Evolutionary conservation across 352 stramenopile genomes (phyloP).

Genomic region (Phytophthora colocasiae): DNA sequence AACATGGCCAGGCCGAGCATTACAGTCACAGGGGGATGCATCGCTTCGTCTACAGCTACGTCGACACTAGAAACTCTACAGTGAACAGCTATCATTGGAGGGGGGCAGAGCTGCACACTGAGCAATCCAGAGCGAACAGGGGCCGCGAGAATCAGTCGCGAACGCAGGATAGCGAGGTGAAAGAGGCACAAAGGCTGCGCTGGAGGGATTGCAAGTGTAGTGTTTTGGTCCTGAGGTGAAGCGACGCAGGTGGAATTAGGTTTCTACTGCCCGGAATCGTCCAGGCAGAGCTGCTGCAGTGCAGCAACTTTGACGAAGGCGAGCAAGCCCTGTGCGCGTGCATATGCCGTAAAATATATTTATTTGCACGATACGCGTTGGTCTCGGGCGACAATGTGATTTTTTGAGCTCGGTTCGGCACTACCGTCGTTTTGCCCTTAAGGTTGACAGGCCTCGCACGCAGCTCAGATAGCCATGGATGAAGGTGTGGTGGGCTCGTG

Average conservation of each 20-base stretch:
- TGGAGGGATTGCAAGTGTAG: too few relatives aligned
- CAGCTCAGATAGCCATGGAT: too few relatives aligned
- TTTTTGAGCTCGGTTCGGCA: too few relatives aligned
- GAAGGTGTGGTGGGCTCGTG: too few relatives aligned
- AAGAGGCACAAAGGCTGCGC: too few relatives aligned
- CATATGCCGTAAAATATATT: slow-evolving; percentile 1
- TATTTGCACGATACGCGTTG: slow-evolving; percentile 1
- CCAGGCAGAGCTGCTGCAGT: not conserved
- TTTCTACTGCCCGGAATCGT: too few relatives aligned
- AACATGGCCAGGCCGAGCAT: not conserved
- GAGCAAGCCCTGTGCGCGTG: not conserved
- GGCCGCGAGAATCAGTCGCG: too few relatives aligned
- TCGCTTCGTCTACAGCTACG: slow-evolving; percentile 19
- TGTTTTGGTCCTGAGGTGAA: too few relatives aligned
- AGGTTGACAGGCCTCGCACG: too few relatives aligned
- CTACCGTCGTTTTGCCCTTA: too few relatives aligned
- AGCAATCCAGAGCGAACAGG: not conserved
- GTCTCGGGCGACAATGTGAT: not conserved
- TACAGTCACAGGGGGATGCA: slow-evolving; percentile 6
- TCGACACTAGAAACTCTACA: not conserved
- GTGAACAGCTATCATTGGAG: slow-evolving; percentile 5
- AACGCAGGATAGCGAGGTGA: too few relatives aligned
- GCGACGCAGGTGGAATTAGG: too few relatives aligned
- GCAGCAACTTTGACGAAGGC: not conserved
- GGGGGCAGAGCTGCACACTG: not conserved